A percentile compares a stretch with the other conserved stretches of the same genome.
phyloP scores from a whole-genome alignment of 1,284 basidiomycete species.

The Lignosus rhinocerotis region DNA sequence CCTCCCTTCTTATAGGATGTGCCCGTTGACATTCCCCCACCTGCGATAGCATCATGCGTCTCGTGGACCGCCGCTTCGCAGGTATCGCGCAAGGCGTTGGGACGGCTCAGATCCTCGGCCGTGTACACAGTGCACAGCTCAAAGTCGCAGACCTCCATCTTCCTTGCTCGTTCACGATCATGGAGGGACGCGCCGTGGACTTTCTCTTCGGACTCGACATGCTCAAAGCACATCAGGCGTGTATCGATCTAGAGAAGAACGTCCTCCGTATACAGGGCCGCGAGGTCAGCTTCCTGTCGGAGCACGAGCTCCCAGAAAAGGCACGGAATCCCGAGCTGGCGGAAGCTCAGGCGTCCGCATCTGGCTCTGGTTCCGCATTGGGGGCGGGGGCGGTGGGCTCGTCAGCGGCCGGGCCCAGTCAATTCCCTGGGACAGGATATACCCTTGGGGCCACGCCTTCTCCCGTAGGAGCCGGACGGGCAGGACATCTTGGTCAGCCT shows the following conservation, averaged over 20 bases:
- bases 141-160: conserved; percentile 84
- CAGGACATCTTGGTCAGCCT: conserved; percentile 14
- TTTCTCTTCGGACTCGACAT: conserved; percentile 96
- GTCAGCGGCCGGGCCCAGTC: conserved; percentile 9
- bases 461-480: conserved; percentile 24
- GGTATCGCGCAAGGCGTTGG: conserved; percentile 97
- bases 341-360: conserved; percentile 20
- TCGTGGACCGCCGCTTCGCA: conserved; percentile 85
- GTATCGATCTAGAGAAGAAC: conserved; percentile 89
- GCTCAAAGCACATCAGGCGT: conserved; percentile 96
- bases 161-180: conserved; percentile 92
- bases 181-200: conserved; percentile 94
- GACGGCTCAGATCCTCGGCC: conserved; percentile 91
- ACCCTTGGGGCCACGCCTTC: conserved; percentile 46
- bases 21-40: background rate
- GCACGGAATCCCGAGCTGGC: conserved; percentile 48
- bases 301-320: conserved; percentile 92
- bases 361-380: conserved; percentile 18
- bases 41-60: conserved; percentile 73
- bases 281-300: conserved; percentile 86
- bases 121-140: conserved; percentile 92
- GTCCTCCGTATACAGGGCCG: conserved; percentile 87
- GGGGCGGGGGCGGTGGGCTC: conserved; percentile 18
- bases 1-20: background rate
- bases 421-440: conserved; percentile 66